A percentile compares a stretch with the other conserved stretches of the same genome.
Conservation (phyloP, 2,329 filamentous ascomycete species). For the Alternaria tenuissima region DNA sequence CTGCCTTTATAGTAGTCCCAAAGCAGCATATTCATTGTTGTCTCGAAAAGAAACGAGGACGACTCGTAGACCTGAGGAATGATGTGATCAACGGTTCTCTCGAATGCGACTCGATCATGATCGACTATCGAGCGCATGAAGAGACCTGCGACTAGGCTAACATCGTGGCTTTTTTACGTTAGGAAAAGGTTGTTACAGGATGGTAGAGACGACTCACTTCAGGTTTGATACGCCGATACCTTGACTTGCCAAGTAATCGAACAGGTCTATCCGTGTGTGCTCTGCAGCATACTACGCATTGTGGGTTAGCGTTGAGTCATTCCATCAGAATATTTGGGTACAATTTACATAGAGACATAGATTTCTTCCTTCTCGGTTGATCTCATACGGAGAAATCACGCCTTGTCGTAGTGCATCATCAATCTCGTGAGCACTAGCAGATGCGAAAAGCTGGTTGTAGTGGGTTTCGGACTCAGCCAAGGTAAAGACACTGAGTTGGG, state of each 20-base stretch:
- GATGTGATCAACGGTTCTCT: slow-evolving; percentile 6
- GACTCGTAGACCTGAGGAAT: slow-evolving; percentile 6
- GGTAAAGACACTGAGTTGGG: slow-evolving; percentile 15
- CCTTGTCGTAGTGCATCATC: slow-evolving; percentile 20
- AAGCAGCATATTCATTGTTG: slow-evolving; percentile 10
- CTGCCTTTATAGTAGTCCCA: slow-evolving; percentile 12
- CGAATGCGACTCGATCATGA: not conserved
- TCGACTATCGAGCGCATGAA: slow-evolving; percentile 6
- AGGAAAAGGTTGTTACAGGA: not conserved
- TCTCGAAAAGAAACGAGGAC: slow-evolving; percentile 12
- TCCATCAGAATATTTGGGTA: not conserved
- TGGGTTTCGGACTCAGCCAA: not conserved
- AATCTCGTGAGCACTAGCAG: slow-evolving; percentile 15
- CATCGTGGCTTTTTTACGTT: slow-evolving; percentile 1
- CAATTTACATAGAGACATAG: slow-evolving; percentile 15
- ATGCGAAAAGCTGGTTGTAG: slow-evolving; percentile 11
- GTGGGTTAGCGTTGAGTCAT: not conserved
- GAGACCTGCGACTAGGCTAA: slow-evolving; percentile 9
- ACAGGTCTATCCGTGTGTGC: slow-evolving; percentile 8
- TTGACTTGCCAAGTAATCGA: slow-evolving; percentile 23
- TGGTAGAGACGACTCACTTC: slow-evolving; percentile 6
- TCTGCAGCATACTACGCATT: slow-evolving; percentile 10
- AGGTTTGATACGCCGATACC: slow-evolving; percentile 16
- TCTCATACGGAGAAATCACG: slow-evolving; percentile 22
- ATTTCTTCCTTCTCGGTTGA: slow-evolving; percentile 4